Percentiles rank a stretch among this genome's conserved stretches.
These are phyloP conservation scores for Pseudopyrenochaeta lycopersici DNA, from an alignment of 2,329 filamentous ascomycete species.

Conservation along the genomic window DNA sequence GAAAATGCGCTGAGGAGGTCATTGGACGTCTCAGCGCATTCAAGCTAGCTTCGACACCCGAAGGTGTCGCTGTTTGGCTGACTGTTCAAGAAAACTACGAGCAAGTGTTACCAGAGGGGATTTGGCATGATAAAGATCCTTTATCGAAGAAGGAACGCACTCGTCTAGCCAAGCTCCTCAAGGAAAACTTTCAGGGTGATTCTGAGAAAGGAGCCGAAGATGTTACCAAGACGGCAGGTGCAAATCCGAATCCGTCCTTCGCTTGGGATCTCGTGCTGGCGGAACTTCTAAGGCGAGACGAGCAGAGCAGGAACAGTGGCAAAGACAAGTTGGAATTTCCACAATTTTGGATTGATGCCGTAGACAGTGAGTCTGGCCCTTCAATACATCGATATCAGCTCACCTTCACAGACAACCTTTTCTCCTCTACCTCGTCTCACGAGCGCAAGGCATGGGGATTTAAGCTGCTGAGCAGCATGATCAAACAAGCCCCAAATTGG, in stretches of 20 bases:
- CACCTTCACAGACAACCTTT: constrained; percentile 74
- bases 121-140: constrained; percentile 79
- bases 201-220: constrained; percentile 56
- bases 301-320: constrained; percentile 32
- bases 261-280: constrained; percentile 84
- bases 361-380: constrained; percentile 75
- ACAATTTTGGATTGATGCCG: constrained; percentile 84
- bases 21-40: constrained; percentile 69
- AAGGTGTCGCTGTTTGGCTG: constrained; percentile 91
- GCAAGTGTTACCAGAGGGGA: constrained; percentile 70
- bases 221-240: constrained; percentile 71
- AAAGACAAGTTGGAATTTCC: constrained; percentile 64
- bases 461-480: constrained; percentile 80
- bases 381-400: neutral
- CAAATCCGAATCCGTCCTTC: constrained; percentile 84
- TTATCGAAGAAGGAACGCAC: constrained; percentile 73
- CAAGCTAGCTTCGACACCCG: constrained; percentile 79
- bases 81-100: constrained; percentile 70
- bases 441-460: constrained; percentile 94
- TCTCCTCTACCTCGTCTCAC: constrained; percentile 81
- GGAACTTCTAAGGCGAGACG: constrained; percentile 42
- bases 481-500: constrained; percentile 62
- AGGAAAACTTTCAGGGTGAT: constrained; percentile 70
- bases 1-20: constrained; percentile 67
- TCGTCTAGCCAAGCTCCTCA: constrained; percentile 78